Base-by-base conservation (phyloP, 2,329 filamentous ascomycete species). In the Aspergillus viridinutans region DNA sequence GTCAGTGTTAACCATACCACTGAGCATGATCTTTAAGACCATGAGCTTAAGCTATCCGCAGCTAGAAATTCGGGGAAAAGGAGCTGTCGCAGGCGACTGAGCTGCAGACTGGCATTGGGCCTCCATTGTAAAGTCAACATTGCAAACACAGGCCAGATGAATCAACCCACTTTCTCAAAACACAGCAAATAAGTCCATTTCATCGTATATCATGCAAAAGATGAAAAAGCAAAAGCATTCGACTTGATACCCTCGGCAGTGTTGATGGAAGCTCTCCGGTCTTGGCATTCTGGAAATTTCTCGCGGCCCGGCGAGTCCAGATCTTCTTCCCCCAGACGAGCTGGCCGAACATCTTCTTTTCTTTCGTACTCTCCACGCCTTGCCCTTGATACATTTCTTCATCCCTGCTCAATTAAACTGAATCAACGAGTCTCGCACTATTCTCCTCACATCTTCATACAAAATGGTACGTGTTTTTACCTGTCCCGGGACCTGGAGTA, bases 251-350 rank as follows among this genome's bases (percentile, higher is more conserved):
- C 69, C 69, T 74, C 72, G 72, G 72, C 66, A 69, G 65, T 56
- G 54, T 43, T 53, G 56, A 53, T 58, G 57, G 62, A 62, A 68
- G 61, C 64, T 66, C 54, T 57, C 55, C 61, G 63, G 72, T 72
- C 72, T 75, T 75, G 72, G 72, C 72, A 74, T 75, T 75, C 72
- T 75, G 72, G 72, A 75, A 75, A 75, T 74, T 75, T 75, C 72
- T 74, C 72, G 66, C 63, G 60, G 59, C 52, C 53, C 50, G 48
- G 48, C 59, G 61, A 69, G 61, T 64, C 66, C 66, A 66, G 67
- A 67, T 71, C 69, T 68, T 69, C 65, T 65, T 70, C 64, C 63
- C 65, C 68, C 68, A 64, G 65, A 67, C 64, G 53, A 61, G 57
- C 64, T 61, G 60, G 56, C 63, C 51, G 26, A 43, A 53, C 40